Evolutionary conservation across 192 early-diverging fungal species (phyloP), one percentile per base, ranked within the genome.

Genomic region (Linnemannia zychae): DNA sequence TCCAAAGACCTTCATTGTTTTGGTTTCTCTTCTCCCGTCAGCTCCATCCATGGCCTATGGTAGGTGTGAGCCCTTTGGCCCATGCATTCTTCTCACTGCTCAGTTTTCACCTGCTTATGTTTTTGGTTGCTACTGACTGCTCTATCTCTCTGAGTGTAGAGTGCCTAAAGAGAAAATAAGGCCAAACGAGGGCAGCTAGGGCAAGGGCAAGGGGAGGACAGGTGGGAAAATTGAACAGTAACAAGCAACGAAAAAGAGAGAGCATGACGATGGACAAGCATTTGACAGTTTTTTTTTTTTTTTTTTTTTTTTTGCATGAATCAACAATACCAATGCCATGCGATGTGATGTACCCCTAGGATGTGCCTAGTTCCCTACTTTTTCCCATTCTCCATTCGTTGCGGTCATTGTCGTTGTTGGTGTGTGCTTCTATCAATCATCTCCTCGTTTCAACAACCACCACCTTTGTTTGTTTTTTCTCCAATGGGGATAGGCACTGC

Each of bases 241-340:
- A 33, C 24, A 63, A 28, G 11, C 57, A 60, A 24, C 53, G 12
- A 11, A 11, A 24, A 60, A 22, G 24, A 60, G n/a, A 11, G 17
- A 60, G n/a, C 53, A 63, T 63, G 57, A 57, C 20, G 53, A 52
- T 60, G 48, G 22, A 36, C 12, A 20, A 33, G 15, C 3, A 44
- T 44, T 44, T 3, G n/a, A 16, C 44, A 33, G 33, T 18, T 22
- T 40, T 31, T 46, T n/a, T n/a, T n/a, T n/a, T n/a, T 71, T 44
- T 44, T 44, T 71, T n/a, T n/a, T n/a, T n/a, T n/a, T 71, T 44
- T 44, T 44, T 71, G 38, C 68, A 37, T 46, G 44, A 40, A 38
- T 47, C n/a, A 31, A 47, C 46, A 22, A 47, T 44, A 44, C 40
- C 40, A 44, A 44, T 63, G 57, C 57, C 57, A 33, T 63, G 53